Evolutionary conservation across 2,329 filamentous ascomycete genomes (phyloP).

Genomic region (Fusarium graminum): DNA sequence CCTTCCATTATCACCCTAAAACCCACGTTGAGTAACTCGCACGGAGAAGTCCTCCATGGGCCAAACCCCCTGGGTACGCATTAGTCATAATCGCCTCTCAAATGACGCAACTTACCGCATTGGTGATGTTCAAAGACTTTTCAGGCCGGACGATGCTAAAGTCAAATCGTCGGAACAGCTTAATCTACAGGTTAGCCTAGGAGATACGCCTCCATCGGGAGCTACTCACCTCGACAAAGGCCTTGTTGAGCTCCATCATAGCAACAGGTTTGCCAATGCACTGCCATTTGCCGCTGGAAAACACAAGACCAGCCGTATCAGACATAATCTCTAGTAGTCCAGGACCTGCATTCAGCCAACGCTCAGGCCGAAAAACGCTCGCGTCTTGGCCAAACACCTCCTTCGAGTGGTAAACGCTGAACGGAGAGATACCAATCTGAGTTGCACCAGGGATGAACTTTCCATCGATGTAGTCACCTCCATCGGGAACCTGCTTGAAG

Average conservation of each 20-base stretch:
- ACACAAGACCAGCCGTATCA: slow-evolving; percentile 53
- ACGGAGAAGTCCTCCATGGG: slow-evolving; percentile 30
- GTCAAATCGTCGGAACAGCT: slow-evolving; percentile 37
- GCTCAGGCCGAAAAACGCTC: slow-evolving; percentile 52
- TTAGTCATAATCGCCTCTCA: not conserved
- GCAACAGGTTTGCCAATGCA: slow-evolving; percentile 57
- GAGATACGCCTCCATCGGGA: not conserved
- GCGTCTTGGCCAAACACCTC: slow-evolving; percentile 54
- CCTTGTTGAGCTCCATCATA: slow-evolving; percentile 54
- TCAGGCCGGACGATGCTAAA: slow-evolving; percentile 23
- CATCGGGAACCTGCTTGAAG: slow-evolving; percentile 49
- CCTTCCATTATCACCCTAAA: too few species aligned
- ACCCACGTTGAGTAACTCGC: slow-evolving; percentile 6
- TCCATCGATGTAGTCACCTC: slow-evolving; percentile 55
- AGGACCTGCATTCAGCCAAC: slow-evolving; percentile 54
- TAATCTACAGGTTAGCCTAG: not conserved
- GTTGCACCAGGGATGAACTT: slow-evolving; percentile 52
- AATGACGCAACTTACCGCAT: not conserved
- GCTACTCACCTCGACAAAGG: slow-evolving; percentile 57
- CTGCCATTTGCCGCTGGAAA: slow-evolving; percentile 56
- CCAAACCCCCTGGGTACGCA: slow-evolving; percentile 14
- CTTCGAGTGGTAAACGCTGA: slow-evolving; percentile 51
- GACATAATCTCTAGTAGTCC: slow-evolving; percentile 52
- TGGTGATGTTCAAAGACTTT: slow-evolving; percentile 29
- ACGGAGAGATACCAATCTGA: slow-evolving; percentile 50